Conservation (phyloP, 1,284 basidiomycete species). For the Naganishia liquefaciens region DNA sequence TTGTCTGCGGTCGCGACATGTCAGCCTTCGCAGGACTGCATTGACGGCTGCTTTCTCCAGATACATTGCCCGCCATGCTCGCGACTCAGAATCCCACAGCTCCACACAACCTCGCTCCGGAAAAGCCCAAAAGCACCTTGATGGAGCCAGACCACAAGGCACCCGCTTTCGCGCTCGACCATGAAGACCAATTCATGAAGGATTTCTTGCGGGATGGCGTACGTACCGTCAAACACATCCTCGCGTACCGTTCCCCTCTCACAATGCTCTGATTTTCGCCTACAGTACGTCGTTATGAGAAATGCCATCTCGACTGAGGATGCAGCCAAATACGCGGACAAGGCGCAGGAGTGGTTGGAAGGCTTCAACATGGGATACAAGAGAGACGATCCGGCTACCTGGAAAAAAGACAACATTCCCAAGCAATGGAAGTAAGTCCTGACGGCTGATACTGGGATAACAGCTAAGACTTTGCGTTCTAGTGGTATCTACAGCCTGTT, state of each 20-base stretch:
- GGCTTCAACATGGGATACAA: slow-evolving; percentile 47
- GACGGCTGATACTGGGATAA: not conserved
- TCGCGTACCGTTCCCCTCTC: not conserved
- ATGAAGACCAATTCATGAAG: slow-evolving; percentile 11
- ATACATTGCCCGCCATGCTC: not conserved
- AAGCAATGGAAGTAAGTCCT: slow-evolving; percentile 8
- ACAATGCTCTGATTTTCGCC: not conserved
- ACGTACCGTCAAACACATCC: not conserved
- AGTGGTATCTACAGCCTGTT: slow-evolving; percentile 34
- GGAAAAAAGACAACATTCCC: slow-evolving; percentile 32
- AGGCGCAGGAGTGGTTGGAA: slow-evolving; percentile 45
- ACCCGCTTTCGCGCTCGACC: not conserved
- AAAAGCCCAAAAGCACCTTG: not conserved
- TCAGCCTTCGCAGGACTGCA: no score
- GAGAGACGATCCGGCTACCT: slow-evolving; percentile 46
- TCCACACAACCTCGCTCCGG: not conserved
- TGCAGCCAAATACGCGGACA: slow-evolving; percentile 38
- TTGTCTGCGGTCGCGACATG: no score
- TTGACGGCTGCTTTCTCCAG: no score
- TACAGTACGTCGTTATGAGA: slow-evolving; percentile 42
- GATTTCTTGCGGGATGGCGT: slow-evolving; percentile 22
- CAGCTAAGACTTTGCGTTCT: not conserved
- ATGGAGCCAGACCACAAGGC: not conserved
- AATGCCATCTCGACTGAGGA: slow-evolving; percentile 39
- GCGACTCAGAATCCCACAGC: not conserved